Evolutionary conservation across 2,329 filamentous ascomycete species (phyloP).

Genomic region (Aspergillus novofumigatus): DNA sequence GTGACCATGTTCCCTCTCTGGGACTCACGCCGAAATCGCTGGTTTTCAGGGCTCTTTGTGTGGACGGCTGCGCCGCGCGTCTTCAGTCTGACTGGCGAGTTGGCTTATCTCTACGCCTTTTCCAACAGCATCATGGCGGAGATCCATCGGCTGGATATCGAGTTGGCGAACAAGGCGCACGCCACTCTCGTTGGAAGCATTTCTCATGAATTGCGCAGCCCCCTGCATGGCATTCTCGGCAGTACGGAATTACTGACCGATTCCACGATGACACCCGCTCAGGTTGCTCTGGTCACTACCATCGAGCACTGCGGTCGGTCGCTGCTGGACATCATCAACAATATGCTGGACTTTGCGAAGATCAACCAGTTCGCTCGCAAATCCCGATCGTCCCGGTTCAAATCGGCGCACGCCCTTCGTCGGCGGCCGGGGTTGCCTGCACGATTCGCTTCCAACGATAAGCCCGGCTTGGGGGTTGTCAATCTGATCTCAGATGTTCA

Average conservation of each 20-base stretch:
- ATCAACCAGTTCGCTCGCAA: slow-evolving; percentile 19
- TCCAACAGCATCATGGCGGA: slow-evolving; percentile 34
- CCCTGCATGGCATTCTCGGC: slow-evolving; percentile 35
- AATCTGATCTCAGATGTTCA: slow-evolving; percentile 10
- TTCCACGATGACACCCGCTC: slow-evolving; percentile 22
- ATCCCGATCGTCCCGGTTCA: not conserved
- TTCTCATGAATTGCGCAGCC: slow-evolving; percentile 33
- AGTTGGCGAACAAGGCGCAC: slow-evolving; percentile 30
- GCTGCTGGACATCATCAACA: slow-evolving; percentile 40
- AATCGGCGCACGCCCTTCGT: not conserved
- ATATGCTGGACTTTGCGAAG: slow-evolving; percentile 31
- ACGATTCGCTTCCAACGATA: not conserved
- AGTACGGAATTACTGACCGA: slow-evolving; percentile 31
- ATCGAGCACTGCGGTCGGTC: slow-evolving; percentile 40
- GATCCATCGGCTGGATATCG: slow-evolving; percentile 25
- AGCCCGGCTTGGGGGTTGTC: not conserved
- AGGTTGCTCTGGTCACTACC: slow-evolving; percentile 30
- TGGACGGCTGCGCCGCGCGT: slow-evolving; percentile 28
- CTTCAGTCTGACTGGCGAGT: slow-evolving; percentile 23
- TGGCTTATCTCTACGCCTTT: slow-evolving; percentile 28
- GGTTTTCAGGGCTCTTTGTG: slow-evolving; percentile 26
- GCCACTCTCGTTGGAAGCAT: slow-evolving; percentile 31
- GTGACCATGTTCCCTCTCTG: slow-evolving; percentile 30
- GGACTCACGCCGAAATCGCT: slow-evolving; percentile 27
- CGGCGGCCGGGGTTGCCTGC: slow-evolving; percentile 1